phyloP scores from a whole-genome alignment of 176 grass and related monocot species.

The Carex myosuroides region DNA sequence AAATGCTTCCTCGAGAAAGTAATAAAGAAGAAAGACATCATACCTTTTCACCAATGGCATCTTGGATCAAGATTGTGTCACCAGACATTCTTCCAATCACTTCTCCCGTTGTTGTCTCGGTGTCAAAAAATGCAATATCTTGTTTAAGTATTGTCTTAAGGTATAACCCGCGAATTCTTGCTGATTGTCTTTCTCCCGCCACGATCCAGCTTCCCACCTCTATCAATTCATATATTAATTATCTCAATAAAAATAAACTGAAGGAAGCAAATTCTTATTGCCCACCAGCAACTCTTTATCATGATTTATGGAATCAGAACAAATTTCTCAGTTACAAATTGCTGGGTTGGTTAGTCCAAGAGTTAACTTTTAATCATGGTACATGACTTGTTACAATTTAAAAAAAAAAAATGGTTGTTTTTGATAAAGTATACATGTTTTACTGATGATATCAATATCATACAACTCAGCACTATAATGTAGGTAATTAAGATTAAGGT shows the following conservation, averaged over 20 bases:
- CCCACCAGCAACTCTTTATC: neutral
- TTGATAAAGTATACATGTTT: too few relatives aligned
- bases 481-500: too few relatives aligned
- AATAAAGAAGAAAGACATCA: neutral
- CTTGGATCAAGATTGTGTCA: slow-evolving; percentile 73
- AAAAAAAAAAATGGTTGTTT: too few relatives aligned
- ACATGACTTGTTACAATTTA: too few relatives aligned
- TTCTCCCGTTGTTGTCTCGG: slow-evolving; percentile 63
- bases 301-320: neutral
- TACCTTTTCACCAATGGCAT: slow-evolving; percentile 79
- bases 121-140: slow-evolving; percentile 64
- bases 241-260: neutral
- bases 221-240: slow-evolving; percentile 8
- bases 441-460: too few relatives aligned
- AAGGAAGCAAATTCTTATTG: neutral
- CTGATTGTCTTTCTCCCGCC: slow-evolving; percentile 63
- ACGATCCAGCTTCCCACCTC: slow-evolving; percentile 77
- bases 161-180: slow-evolving; percentile 59
- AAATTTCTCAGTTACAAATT: neutral
- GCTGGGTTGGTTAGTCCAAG: neutral
- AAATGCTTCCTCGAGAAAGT: neutral
- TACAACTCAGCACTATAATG: too few relatives aligned
- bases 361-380: too few relatives aligned
- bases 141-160: slow-evolving; percentile 65
- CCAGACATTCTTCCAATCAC: slow-evolving; percentile 68